phyloP scores from a whole-genome alignment of 2,329 filamentous ascomycete species.

The Aspergillus neotritici region DNA sequence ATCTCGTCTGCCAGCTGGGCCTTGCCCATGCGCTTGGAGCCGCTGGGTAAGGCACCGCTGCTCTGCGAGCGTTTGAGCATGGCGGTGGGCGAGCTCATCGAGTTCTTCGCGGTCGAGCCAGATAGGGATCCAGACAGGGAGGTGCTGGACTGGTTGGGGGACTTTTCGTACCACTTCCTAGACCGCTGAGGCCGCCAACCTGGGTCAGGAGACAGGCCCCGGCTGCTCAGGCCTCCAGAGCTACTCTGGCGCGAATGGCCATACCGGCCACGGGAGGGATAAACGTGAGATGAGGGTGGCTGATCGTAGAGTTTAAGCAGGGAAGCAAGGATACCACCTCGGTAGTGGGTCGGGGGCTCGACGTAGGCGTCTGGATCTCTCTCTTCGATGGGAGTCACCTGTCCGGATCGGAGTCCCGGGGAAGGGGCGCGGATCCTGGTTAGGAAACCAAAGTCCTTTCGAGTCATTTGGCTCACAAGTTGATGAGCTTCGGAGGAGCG shows the following conservation, averaged over 20 bases:
- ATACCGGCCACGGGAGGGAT: constrained; percentile 24
- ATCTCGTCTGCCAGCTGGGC: constrained; percentile 47
- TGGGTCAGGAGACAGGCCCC: constrained; percentile 29
- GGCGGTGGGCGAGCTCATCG: constrained; percentile 24
- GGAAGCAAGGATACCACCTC: constrained; percentile 66
- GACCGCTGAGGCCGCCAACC: constrained; percentile 25
- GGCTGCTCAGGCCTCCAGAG: constrained; percentile 25
- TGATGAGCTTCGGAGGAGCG: constrained; percentile 28
- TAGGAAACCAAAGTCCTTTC: constrained; percentile 28
- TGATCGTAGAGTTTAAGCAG: constrained; percentile 65
- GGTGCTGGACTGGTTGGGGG: constrained; percentile 30
- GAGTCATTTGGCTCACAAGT: constrained; percentile 35
- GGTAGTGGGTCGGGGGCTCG: constrained; percentile 61
- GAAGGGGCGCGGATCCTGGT: constrained; percentile 29
- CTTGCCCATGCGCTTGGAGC: constrained; percentile 26
- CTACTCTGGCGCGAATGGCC: constrained; percentile 28
- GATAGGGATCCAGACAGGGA: constrained; percentile 29
- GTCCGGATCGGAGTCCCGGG: constrained; percentile 30
- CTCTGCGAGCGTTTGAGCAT: constrained; percentile 34
- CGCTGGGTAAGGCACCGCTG: constrained; percentile 26
- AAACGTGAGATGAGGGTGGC: constrained; percentile 25
- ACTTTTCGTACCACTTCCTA: constrained; percentile 39
- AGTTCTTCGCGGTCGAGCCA: constrained; percentile 26
- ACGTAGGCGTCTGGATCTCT: constrained; percentile 57
- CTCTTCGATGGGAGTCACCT: constrained; percentile 31